Evolutionary conservation across 2,329 filamentous ascomycete genomes (phyloP).

Genomic region (Aschersonia sp.): DNA sequence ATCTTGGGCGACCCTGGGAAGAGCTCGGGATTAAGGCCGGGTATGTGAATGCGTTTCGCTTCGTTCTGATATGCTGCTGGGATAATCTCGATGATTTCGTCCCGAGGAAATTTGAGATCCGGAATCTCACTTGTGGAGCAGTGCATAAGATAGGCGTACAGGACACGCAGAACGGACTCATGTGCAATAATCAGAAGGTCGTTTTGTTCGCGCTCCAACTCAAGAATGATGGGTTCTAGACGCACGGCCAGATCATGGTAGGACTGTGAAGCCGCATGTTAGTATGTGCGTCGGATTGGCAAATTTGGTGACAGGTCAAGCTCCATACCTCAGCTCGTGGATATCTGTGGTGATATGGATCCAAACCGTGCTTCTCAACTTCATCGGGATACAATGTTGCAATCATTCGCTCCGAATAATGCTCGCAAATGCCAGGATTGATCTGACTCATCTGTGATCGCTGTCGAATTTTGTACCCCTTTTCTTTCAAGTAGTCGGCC

Average conservation of each 20-base stretch:
- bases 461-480: slow-evolving; percentile 76
- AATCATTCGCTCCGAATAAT: slow-evolving; percentile 73
- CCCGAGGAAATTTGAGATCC: slow-evolving; percentile 78
- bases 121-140: slow-evolving; percentile 94
- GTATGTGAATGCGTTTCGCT: slow-evolving; percentile 79
- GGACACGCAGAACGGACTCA: slow-evolving; percentile 88
- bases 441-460: slow-evolving; percentile 94
- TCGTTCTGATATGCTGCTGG: slow-evolving; percentile 96
- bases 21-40: slow-evolving; percentile 47
- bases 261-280: slow-evolving; percentile 38
- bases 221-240: slow-evolving; percentile 92
- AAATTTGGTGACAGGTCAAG: neutral
- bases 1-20: slow-evolving; percentile 70
- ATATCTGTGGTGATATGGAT: slow-evolving; percentile 95
- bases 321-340: slow-evolving; percentile 67
- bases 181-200: slow-evolving; percentile 98
- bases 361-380: slow-evolving; percentile 78
- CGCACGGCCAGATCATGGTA: slow-evolving; percentile 98
- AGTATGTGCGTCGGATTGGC: too few species aligned
- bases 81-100: slow-evolving; percentile 98
- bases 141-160: slow-evolving; percentile 97
- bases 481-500: slow-evolving; percentile 60
- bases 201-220: slow-evolving; percentile 91
- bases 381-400: slow-evolving; percentile 76
- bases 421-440: slow-evolving; percentile 92